Conservation (phyloP, 192 early-diverging fungal species). For the Linnemannia zychae region DNA sequence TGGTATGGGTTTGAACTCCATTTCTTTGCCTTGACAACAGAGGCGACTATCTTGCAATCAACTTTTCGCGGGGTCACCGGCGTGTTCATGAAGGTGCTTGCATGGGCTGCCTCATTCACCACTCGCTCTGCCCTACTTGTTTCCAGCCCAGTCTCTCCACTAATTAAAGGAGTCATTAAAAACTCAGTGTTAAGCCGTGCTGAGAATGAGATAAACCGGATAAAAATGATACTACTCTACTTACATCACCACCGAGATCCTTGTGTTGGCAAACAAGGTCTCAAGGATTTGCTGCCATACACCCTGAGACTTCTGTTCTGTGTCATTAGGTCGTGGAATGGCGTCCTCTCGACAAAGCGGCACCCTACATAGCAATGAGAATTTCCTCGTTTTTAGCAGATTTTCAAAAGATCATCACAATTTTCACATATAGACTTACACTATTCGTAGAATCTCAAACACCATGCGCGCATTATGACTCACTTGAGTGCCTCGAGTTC, state of each 20-base stretch:
- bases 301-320: constrained; percentile 26
- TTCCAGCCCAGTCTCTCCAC: constrained; percentile 24
- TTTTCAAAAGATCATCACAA: neutral
- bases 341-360: constrained; percentile 15
- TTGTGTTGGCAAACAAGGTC: constrained; percentile 3
- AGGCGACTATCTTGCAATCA: constrained; percentile 28
- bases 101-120: constrained; percentile 15
- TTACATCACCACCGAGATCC: constrained; percentile 10
- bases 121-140: neutral
- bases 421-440: constrained; percentile 3
- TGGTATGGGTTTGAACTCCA: constrained; percentile 31
- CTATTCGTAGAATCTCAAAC: constrained; percentile 6
- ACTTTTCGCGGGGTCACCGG: constrained; percentile 26
- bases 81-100: neutral
- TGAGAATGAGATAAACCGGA: neutral
- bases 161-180: neutral
- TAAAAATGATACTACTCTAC: constrained; percentile 6
- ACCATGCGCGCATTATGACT: neutral
- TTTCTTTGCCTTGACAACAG: constrained; percentile 33
- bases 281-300: constrained; percentile 23
- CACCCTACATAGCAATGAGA: neutral
- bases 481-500: constrained; percentile 10
- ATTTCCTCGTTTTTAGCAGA: constrained; percentile 12
- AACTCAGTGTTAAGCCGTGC: neutral
- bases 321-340: constrained; percentile 26